Evolutionary conservation across 305 asterid species (phyloP).

Genomic region (Solanum aculeatissimum): DNA sequence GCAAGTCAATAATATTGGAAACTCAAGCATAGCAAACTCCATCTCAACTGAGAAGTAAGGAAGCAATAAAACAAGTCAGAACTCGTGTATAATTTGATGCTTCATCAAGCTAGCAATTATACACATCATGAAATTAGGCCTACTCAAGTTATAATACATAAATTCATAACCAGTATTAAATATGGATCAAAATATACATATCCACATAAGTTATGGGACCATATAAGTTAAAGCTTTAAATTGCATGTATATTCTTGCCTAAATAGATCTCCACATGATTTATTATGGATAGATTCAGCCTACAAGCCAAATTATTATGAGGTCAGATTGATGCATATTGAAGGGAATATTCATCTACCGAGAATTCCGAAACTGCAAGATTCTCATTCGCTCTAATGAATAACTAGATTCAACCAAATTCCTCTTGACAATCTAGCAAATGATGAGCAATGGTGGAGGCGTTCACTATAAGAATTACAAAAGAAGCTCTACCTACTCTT

Average conservation of each 20-base stretch:
- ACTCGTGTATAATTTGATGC: neutral
- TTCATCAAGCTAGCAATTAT: neutral
- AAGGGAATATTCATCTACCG: neutral
- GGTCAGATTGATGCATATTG: neutral
- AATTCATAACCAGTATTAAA: neutral
- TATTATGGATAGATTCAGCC: neutral
- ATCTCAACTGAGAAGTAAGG: neutral
- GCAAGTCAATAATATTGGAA: neutral
- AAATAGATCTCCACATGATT: neutral
- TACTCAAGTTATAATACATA: neutral
- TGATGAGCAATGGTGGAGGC: neutral
- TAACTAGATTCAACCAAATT: neutral
- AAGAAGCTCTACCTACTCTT: neutral
- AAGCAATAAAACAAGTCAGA: neutral
- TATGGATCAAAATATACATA: neutral
- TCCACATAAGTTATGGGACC: neutral
- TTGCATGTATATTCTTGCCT: neutral
- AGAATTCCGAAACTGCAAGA: neutral
- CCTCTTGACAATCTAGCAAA: neutral
- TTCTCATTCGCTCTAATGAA: neutral
- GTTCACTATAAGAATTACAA: neutral
- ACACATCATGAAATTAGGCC: neutral
- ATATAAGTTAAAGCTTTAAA: neutral
- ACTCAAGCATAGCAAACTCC: neutral
- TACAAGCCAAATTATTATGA: neutral